Conservation (phyloP, 345 rosid genomes). For the Balakata baccata region DNA sequence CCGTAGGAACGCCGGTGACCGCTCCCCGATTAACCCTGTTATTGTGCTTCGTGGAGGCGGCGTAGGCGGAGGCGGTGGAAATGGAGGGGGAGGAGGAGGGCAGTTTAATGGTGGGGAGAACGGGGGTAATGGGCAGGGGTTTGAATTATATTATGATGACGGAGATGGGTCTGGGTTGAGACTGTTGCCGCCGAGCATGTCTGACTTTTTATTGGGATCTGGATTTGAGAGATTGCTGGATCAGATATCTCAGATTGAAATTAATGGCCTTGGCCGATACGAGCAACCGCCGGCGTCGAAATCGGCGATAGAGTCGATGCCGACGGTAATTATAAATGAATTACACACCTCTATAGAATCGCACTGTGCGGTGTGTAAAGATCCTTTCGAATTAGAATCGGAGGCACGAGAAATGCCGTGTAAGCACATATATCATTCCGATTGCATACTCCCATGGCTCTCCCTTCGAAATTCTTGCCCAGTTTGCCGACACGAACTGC, state of each 20-base stretch:
- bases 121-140: constrained; percentile 28
- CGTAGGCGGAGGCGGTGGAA: constrained; percentile 17
- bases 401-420: constrained; percentile 93
- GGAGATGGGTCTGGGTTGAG: constrained; percentile 77
- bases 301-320: constrained; percentile 81
- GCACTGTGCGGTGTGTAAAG: constrained; percentile 91
- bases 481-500: constrained; percentile 86
- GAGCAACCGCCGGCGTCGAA: constrained; percentile 84
- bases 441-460: constrained; percentile 93
- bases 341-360: constrained; percentile 44
- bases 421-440: constrained; percentile 82
- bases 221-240: constrained; percentile 79
- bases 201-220: constrained; percentile 81
- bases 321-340: constrained; percentile 47
- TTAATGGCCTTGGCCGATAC: constrained; percentile 46
- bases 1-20: constrained; percentile 49
- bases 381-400: constrained; percentile 57
- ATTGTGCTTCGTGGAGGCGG: constrained; percentile 65
- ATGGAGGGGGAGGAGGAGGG: constrained; percentile 7
- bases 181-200: constrained; percentile 73
- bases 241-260: constrained; percentile 76
- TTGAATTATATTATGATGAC: constrained; percentile 78
- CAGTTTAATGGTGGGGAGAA: not conserved
- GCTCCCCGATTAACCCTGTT: constrained; percentile 77
- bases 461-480: constrained; percentile 84